Evolutionary conservation across 768 basidiomycete species (phyloP), one percentile per base, ranked within the genome.

Genomic region (Podaxis sp.): DNA sequence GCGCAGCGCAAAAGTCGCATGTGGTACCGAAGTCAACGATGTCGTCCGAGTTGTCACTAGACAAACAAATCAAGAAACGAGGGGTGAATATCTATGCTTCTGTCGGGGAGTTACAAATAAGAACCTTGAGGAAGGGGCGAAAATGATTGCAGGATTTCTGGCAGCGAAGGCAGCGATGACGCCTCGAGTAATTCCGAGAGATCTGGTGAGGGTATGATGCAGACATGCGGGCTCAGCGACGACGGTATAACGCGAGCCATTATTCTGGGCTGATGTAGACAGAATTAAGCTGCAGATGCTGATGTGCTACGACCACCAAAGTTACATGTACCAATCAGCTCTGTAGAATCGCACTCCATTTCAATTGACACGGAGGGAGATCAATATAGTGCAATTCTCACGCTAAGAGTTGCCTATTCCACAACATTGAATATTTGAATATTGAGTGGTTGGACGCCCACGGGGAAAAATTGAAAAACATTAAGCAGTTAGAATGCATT

Each of bases 221-320:
- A 91, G 66, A 93, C 81, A 70, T 94, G 93, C 5, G 93, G 93
- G 70, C 90, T 89, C 67, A 94, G 76, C 43, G 93, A 94, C 55
- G 80, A 77, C 2, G 93, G 91, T 43, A 94, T 69, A 46, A 76
- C 73, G 22, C 80, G 81, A 53, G 83, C 73, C 82, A 85, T 85
- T n/a, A 24, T 53, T 60, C 37, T 15, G 41, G 51, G 50, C 38
- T 29, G 51, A 12, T 29, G 22, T 53, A 53, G 36, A 53, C 51
- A 53, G 19, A 40, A 43, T 40, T 11, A 41, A 36, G 25, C 9
- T 46, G 43, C 43, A 19, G 43, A 17, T 33, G 33, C 33, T 7
- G 50, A 27, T 41, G 59, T 41, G 40, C 59, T 15, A 41, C 15
- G 51, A 60, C 59, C 17, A 24, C 51, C 25, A 22, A 19, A 15